phyloP scores from a whole-genome alignment of 129 eudicot species.

The Flaveria sonorensis region DNA sequence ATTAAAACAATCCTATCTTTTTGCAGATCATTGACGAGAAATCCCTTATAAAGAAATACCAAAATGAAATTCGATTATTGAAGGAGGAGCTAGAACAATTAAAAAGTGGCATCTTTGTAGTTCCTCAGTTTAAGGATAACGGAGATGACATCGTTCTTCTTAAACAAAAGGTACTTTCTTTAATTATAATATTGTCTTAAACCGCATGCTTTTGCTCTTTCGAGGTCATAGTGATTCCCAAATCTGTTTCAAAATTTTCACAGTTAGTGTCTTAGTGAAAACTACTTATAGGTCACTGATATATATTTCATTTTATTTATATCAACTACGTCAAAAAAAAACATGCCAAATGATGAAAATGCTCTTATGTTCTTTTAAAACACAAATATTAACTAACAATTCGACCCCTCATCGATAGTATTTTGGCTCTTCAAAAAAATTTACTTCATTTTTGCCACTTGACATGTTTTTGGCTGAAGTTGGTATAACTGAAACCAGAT shows the following conservation, averaged over 20 bases:
- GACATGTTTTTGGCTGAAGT: neutral
- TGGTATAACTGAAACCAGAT: neutral
- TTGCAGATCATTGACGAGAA: constrained; percentile 96
- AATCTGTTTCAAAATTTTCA: neutral
- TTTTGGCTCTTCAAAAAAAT: neutral
- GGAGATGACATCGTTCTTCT: constrained; percentile 78
- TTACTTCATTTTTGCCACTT: neutral
- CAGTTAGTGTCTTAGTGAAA: neutral
- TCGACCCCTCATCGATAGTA: neutral
- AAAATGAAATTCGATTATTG: constrained; percentile 79
- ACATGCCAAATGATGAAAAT: neutral
- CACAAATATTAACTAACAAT: neutral
- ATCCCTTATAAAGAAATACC: constrained; percentile 97
- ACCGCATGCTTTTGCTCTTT: neutral
- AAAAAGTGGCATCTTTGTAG: constrained; percentile 75
- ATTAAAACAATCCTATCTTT: constrained; percentile 28
- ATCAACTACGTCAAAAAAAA: neutral
- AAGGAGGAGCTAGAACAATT: constrained; percentile 92
- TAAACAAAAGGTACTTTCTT: constrained; percentile 79
- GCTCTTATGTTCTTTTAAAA: neutral
- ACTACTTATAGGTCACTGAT: neutral
- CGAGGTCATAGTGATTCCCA: neutral
- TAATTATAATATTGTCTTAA: neutral
- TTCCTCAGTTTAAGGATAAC: constrained; percentile 65
- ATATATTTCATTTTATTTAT: neutral